Evolutionary conservation across 1,284 basidiomycete species (phyloP), one percentile per base, ranked within the genome.

Genomic region (Xanthoconium separans): DNA sequence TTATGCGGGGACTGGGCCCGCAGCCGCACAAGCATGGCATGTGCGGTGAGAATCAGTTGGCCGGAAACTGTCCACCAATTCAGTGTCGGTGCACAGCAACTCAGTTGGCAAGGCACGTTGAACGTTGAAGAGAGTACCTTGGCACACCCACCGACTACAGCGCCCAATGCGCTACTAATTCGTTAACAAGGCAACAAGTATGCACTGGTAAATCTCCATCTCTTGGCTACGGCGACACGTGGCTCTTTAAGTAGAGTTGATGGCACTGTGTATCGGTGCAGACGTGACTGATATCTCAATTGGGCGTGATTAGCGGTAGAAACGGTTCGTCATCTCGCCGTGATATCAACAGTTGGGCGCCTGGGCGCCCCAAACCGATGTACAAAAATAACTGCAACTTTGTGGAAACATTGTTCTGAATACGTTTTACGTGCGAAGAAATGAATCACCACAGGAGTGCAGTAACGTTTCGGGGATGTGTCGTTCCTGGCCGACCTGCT

Each of bases 291-390:
- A 60, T 61, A 31, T 27, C 54, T 60, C 50, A 44, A 55, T 51
- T 24, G 27, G 56, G 57, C 54, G 51, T 53, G 57, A 72, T 68
- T 50, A 57, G 55, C 70, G 44, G 47, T 70, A 50, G 64, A 59
- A 56, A 67, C 58, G 39, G 44, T 46, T 55, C 42, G 54, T 51
- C 50, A 49, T 48, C 44, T 46, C 40, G 37, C 45, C 22, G 22
- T 45, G 41, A 44, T n/a, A 30, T 44, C 43, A 45, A 45, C 41
- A 41, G 41, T 45, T 59, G 47, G 47, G 58, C 51, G 55, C 46
- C 52, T 54, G 43, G 30, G 27, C 47, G 37, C 47, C 40, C 47
- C 48, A 46, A 44, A 44, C 40, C 46, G 13, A 56, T 8, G 4
- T 37, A 30, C 54, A 57, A 65, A 62, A 64, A 61, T 65, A 57